Conservation (phyloP, 2,329 filamentous ascomycete genomes). For the Neopestalotiopsis sp. region DNA sequence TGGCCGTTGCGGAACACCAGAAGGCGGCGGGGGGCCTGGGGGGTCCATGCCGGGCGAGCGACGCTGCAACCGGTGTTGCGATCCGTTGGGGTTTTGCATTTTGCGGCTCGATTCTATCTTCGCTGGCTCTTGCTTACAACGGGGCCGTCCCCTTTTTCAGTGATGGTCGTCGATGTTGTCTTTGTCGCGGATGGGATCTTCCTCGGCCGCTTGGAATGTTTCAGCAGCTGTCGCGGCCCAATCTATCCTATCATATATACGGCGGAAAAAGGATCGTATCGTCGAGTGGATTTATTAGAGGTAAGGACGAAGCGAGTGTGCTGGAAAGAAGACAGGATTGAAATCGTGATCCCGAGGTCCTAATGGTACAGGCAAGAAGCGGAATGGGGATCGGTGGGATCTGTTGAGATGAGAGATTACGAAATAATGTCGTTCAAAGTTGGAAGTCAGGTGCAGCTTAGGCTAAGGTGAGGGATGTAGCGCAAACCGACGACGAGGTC, state of each 20-base stretch:
- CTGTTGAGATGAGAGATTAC: constrained; percentile 5
- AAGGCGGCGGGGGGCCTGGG: constrained; percentile 55
- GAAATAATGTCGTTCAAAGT: constrained; percentile 2
- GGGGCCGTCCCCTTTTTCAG: background rate
- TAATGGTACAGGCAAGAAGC: background rate
- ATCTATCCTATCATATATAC: constrained; percentile 14
- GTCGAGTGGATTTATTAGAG: background rate
- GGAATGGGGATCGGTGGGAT: constrained; percentile 3
- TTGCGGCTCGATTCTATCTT: constrained; percentile 20
- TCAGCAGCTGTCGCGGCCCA: constrained; percentile 10
- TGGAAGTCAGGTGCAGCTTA: constrained; percentile 8
- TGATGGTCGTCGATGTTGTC: constrained; percentile 31
- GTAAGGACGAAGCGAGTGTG: background rate
- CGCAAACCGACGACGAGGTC: constrained; percentile 10
- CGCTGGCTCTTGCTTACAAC: background rate
- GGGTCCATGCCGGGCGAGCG: constrained; percentile 67
- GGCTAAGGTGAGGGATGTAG: background rate
- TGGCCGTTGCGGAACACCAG: constrained; percentile 59
- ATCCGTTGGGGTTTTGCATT: constrained; percentile 59
- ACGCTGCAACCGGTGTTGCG: constrained; percentile 63
- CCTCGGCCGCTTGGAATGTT: constrained; percentile 7
- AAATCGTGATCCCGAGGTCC: background rate
- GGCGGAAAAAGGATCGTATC: constrained; percentile 8
- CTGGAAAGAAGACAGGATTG: background rate
- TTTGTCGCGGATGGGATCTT: background rate